Percentiles rank a stretch among this genome's conserved stretches.
These are phyloP conservation scores for Eucalyptus shirleyi DNA, from an alignment of 345 rosid species.

Conservation along the genomic window DNA sequence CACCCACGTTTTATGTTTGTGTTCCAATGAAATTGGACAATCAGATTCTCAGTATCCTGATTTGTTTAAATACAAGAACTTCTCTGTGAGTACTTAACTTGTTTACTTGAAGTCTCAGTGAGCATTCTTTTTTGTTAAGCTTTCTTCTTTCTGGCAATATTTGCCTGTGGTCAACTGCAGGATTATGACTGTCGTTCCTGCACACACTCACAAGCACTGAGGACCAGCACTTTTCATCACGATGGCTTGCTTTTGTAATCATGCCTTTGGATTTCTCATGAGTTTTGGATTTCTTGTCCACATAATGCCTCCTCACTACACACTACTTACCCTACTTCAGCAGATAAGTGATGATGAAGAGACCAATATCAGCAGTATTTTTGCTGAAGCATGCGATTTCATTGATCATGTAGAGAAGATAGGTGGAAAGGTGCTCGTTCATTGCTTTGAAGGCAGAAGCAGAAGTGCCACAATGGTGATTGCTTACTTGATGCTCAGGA, in stretches of 20 bases:
- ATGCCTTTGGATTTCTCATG: neutral
- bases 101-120: neutral
- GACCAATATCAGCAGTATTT: conserved; percentile 62
- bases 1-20: conserved; percentile 77
- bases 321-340: neutral
- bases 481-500: conserved; percentile 81
- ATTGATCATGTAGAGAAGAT: conserved; percentile 71
- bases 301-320: neutral
- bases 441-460: conserved; percentile 98
- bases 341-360: conserved; percentile 87
- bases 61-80: conserved; percentile 69
- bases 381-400: conserved; percentile 71
- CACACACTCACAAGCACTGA: neutral
- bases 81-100: conserved; percentile 45
- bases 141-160: neutral
- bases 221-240: neutral
- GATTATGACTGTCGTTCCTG: neutral
- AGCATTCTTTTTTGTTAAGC: neutral
- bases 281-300: neutral
- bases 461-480: conserved; percentile 90
- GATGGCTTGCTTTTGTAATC: neutral
- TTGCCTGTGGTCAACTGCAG: neutral
- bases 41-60: conserved; percentile 84
- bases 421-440: conserved; percentile 75
- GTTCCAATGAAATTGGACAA: conserved; percentile 97